Base-by-base conservation (phyloP, 73 alveolate genomes). In the Uronychia binucleata region DNA sequence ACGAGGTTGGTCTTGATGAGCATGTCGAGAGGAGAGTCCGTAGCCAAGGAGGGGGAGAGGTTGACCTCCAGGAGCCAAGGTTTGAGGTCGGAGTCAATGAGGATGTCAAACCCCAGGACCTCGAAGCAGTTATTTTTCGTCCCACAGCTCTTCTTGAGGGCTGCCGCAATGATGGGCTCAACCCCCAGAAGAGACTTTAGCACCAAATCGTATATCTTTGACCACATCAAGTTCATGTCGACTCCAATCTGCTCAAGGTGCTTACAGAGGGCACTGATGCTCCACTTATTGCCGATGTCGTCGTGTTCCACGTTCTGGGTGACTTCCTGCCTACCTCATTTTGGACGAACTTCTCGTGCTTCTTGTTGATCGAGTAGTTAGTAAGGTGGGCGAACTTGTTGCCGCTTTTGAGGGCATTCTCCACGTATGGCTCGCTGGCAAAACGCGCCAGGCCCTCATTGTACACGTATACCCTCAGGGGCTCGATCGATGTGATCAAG, bases 31-130 rank as follows among this genome's bases (percentile, higher is more conserved):
- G 97, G 97, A 77, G 98, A 87, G 90, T 93, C 94, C 35, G 96
- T 93, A 31, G 96, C 97, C 31, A 96, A 77, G 0, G 97, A 88
- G 26, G 99, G 99, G 28, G 97, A 92, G 31, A 94, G 83, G 85
- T 96, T 96, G 31, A 94, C 97, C 90, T 96, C 99, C 87, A 96
- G 84, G 26, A 96, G 91, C 98, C 98, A 96, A 0, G 99, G 98
- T 77, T 91, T 95, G 26, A 93, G 92, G 74, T 90, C 83, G 80
- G 93, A 88, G 86, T 92, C 95, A 28, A 92, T 33, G 28, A 92
- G 75, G 11, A 92, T 87, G 60, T 92, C 97, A 85, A 92, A 86
- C 11, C 97, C 97, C 59, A 80, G 79, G 27, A 92, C 59, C 31
- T 89, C 94, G 81, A 92, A 92, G 67, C 94, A 88, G 32, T 88